Evolutionary conservation across 352 stramenopile genomes (phyloP).

Genomic region (Pythium myriotylum): DNA sequence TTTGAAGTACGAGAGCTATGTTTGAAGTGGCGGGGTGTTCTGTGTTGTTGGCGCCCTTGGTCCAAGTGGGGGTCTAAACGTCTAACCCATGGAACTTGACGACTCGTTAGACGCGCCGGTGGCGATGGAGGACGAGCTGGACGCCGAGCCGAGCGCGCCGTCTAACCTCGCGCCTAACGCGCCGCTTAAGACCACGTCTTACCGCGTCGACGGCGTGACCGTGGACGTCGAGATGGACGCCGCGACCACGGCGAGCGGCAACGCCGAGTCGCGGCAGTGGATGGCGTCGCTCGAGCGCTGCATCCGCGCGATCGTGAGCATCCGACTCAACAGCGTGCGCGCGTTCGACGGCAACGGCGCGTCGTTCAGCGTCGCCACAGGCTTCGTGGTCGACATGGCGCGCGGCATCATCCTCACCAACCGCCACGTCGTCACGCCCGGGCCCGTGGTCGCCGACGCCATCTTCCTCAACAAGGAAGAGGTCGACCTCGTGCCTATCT

Average conservation of each 20-base stretch:
- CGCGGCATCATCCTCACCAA: constrained; percentile 92
- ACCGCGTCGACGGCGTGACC: constrained; percentile 39
- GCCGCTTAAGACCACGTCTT: constrained; percentile 21
- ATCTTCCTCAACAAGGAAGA: constrained; percentile 95
- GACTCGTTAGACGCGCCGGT: constrained; percentile 23
- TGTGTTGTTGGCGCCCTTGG: neutral
- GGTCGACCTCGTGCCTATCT: constrained; percentile 89
- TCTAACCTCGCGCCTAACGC: neutral
- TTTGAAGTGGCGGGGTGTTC: constrained; percentile 11
- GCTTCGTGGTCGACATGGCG: constrained; percentile 91
- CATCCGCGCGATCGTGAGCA: constrained; percentile 86
- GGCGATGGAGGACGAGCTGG: constrained; percentile 25
- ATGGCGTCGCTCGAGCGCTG: constrained; percentile 64
- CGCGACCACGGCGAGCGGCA: constrained; percentile 20
- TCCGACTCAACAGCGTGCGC: constrained; percentile 83
- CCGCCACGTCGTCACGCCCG: constrained; percentile 90
- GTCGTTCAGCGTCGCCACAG: constrained; percentile 88
- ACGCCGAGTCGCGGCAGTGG: constrained; percentile 71
- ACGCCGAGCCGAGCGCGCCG: no score
- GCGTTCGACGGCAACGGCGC: constrained; percentile 89
- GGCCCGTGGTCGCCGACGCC: constrained; percentile 87
- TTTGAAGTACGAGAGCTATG: constrained; percentile 1
- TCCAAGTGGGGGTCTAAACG: neutral
- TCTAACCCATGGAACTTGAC: constrained; percentile 16
- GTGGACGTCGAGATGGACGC: constrained; percentile 42